Evolutionary conservation across 2,329 filamentous ascomycete species (phyloP).

Genomic region (Diaporthe helianthi): DNA sequence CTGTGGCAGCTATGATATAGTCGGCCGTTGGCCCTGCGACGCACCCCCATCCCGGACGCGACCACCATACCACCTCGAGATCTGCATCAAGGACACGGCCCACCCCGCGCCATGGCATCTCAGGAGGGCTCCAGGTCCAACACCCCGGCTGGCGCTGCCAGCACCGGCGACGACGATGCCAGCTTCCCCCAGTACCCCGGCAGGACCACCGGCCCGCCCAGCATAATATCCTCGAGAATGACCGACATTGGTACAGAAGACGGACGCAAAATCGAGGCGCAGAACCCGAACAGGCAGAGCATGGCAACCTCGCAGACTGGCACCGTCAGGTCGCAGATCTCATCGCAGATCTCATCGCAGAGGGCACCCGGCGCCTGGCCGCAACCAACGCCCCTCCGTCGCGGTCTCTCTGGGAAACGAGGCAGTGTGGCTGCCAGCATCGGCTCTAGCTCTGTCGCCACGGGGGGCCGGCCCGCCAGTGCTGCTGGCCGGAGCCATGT

Average conservation of each 20-base stretch:
- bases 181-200: slow-evolving; percentile 51
- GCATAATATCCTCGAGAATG: slow-evolving; percentile 76
- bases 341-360: slow-evolving; percentile 59
- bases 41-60: slow-evolving; percentile 3
- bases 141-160: slow-evolving; percentile 40
- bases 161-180: slow-evolving; percentile 45
- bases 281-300: slow-evolving; percentile 40
- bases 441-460: slow-evolving; percentile 46
- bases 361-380: slow-evolving; percentile 53
- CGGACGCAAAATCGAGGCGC: slow-evolving; percentile 51
- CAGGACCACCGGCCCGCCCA: slow-evolving; percentile 60
- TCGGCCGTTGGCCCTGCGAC: slow-evolving; percentile 2
- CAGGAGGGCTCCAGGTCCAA: slow-evolving; percentile 46
- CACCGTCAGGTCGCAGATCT: slow-evolving; percentile 60
- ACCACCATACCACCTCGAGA: background rate
- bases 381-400: slow-evolving; percentile 63
- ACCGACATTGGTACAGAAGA: slow-evolving; percentile 69
- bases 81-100: background rate
- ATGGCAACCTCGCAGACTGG: slow-evolving; percentile 55
- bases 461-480: slow-evolving; percentile 65
- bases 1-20: slow-evolving; percentile 26
- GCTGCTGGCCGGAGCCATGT: slow-evolving; percentile 85
- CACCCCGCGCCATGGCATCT: slow-evolving; percentile 45
- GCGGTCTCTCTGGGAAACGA: slow-evolving; percentile 53
- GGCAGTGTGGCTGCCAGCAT: slow-evolving; percentile 47